These are phyloP conservation scores for Claviceps pazoutovae DNA, from an alignment of 2,329 filamentous ascomycete genomes.

Conservation along the genomic window DNA sequence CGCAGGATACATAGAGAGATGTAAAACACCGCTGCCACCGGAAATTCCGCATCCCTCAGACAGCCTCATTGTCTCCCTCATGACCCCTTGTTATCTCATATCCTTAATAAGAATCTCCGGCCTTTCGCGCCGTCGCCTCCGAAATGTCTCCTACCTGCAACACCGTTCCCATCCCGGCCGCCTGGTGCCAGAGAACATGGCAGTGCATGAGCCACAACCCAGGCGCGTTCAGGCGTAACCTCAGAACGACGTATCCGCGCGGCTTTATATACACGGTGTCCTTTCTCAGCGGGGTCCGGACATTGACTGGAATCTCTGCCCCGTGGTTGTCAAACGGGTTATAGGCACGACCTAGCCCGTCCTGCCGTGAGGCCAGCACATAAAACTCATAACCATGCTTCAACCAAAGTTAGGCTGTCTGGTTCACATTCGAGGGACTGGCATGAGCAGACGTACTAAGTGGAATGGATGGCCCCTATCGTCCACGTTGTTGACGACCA, in stretches of 20 bases:
- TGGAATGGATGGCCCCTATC: conserved; percentile 36
- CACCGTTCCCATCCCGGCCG: conserved; percentile 18
- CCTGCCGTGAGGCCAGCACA: conserved; percentile 2
- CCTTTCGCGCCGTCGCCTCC: not conserved
- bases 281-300: conserved; percentile 16
- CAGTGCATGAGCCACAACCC: conserved; percentile 26
- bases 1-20: too few species aligned
- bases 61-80: too few species aligned
- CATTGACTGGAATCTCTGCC: not conserved
- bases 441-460: conserved; percentile 17
- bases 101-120: not conserved
- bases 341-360: conserved; percentile 2
- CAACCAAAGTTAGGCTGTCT: not conserved
- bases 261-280: conserved; percentile 19
- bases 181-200: conserved; percentile 23
- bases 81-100: too few species aligned
- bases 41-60: too few species aligned
- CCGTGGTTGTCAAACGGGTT: conserved; percentile 6
- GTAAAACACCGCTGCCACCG: too few species aligned
- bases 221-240: conserved; percentile 20
- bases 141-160: conserved; percentile 6
- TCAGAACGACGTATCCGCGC: conserved; percentile 21
- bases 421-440: not conserved
- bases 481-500: conserved; percentile 36
- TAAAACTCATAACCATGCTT: conserved; percentile 11